phyloP scores from a whole-genome alignment of 495 filamentous ascomycete species.

The Aspergillus bertholletiae region DNA sequence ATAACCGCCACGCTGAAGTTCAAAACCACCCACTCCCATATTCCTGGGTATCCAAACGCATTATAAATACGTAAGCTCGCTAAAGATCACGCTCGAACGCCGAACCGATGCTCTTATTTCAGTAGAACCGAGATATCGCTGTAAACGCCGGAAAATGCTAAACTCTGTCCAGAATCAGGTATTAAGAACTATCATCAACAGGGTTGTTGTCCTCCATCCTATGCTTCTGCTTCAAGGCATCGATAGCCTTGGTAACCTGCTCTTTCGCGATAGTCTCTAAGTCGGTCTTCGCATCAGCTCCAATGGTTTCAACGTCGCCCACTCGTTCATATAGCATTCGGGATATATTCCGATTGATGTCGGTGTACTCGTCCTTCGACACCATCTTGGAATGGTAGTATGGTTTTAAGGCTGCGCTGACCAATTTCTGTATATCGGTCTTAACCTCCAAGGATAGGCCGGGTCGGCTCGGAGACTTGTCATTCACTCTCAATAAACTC shows the following conservation, averaged over 20 bases:
- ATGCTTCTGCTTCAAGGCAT: slow-evolving; percentile 22
- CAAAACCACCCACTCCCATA: background rate
- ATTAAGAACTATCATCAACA: slow-evolving; percentile 20
- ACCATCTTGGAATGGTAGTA: slow-evolving; percentile 66
- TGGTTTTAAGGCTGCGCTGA: slow-evolving; percentile 71
- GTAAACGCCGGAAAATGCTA: slow-evolving; percentile 19
- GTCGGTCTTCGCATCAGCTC: slow-evolving; percentile 51
- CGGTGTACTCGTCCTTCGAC: slow-evolving; percentile 78
- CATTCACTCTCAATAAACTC: slow-evolving; percentile 38
- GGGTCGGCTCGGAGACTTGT: slow-evolving; percentile 53
- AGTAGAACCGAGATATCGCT: slow-evolving; percentile 9
- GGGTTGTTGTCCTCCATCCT: slow-evolving; percentile 19
- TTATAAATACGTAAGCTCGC: background rate
- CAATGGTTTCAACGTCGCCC: slow-evolving; percentile 54
- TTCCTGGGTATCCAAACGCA: background rate
- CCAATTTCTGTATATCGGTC: slow-evolving; percentile 76
- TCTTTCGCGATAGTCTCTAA: slow-evolving; percentile 68
- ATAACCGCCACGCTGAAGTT: background rate
- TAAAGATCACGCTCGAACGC: slow-evolving; percentile 10
- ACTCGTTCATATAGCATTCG: slow-evolving; percentile 82
- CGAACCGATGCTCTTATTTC: slow-evolving; percentile 9
- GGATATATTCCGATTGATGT: slow-evolving; percentile 81
- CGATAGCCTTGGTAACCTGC: slow-evolving; percentile 69
- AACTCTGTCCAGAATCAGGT: background rate
- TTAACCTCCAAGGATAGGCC: slow-evolving; percentile 69